phyloP scores from a whole-genome alignment of 2,329 filamentous ascomycete genomes.

The Eutypella sp. region DNA sequence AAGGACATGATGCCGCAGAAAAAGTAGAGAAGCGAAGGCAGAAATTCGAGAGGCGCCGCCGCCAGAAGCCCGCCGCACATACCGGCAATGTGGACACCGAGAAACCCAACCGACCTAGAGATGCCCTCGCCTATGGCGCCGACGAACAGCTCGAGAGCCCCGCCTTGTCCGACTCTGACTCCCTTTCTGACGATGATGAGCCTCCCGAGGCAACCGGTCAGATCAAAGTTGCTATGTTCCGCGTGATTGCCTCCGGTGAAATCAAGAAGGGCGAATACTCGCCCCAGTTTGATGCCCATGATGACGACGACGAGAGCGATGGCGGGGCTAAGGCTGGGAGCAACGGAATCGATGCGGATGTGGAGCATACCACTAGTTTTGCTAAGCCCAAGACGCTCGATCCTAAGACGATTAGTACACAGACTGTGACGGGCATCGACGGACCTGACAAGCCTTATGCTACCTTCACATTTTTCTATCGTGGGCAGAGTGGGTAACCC shows the following conservation, averaged over 20 bases:
- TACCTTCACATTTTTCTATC: constrained; percentile 95
- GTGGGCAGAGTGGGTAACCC: constrained; percentile 74
- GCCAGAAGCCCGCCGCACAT: constrained; percentile 48
- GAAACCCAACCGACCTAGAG: constrained; percentile 39
- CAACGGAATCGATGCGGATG: constrained; percentile 67
- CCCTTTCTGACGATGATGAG: constrained; percentile 69
- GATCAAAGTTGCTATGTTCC: constrained; percentile 96
- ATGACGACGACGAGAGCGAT: constrained; percentile 74
- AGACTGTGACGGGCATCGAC: constrained; percentile 98
- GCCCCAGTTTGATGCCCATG: constrained; percentile 93
- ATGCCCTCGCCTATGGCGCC: constrained; percentile 75
- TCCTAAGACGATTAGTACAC: constrained; percentile 95
- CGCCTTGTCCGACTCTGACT: constrained; percentile 70
- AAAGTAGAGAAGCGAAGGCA: constrained; percentile 84
- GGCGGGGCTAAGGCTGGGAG: constrained; percentile 46
- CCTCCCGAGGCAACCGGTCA: constrained; percentile 92
- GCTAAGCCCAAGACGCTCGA: constrained; percentile 94
- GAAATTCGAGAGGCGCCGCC: constrained; percentile 67
- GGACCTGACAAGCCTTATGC: constrained; percentile 94
- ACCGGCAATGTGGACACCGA: constrained; percentile 33
- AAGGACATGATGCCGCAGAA: constrained; percentile 84
- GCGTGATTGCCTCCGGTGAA: constrained; percentile 90
- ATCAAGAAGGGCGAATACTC: constrained; percentile 98
- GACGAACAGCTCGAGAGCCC: constrained; percentile 68
- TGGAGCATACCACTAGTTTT: constrained; percentile 97